phyloP scores from a whole-genome alignment of 768 basidiomycete species.

The Suillus paluster region DNA sequence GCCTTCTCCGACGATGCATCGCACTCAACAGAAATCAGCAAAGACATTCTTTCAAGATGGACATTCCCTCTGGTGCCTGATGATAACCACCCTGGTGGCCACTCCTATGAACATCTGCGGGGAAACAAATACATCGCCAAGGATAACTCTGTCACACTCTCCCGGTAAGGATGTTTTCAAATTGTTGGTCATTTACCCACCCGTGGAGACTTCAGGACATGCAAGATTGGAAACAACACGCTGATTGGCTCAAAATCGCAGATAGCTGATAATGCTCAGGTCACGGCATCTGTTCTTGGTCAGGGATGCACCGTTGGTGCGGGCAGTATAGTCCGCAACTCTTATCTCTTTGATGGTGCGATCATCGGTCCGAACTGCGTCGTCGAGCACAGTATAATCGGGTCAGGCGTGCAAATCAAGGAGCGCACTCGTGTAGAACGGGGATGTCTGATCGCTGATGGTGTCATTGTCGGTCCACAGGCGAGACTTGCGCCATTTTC shows the following conservation, averaged over 20 bases:
- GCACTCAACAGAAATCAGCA: slow-evolving; percentile 49
- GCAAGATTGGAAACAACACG: slow-evolving; percentile 78
- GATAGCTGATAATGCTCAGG: slow-evolving; percentile 66
- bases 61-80: slow-evolving; percentile 96
- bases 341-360: slow-evolving; percentile 85
- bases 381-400: slow-evolving; percentile 83
- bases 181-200: not conserved
- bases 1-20: not conserved
- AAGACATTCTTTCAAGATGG: slow-evolving; percentile 92
- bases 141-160: slow-evolving; percentile 75
- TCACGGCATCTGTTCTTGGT: slow-evolving; percentile 81
- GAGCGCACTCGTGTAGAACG: slow-evolving; percentile 67
- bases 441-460: slow-evolving; percentile 85
- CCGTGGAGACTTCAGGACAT: slow-evolving; percentile 56
- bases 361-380: slow-evolving; percentile 69
- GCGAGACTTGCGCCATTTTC: slow-evolving; percentile 71
- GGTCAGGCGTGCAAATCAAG: slow-evolving; percentile 72
- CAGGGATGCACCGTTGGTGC: slow-evolving; percentile 73
- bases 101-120: slow-evolving; percentile 82
- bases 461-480: slow-evolving; percentile 77
- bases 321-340: slow-evolving; percentile 66
- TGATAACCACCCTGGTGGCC: slow-evolving; percentile 84
- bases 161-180: slow-evolving; percentile 59
- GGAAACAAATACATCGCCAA: slow-evolving; percentile 90
- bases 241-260: slow-evolving; percentile 83